Percentiles rank a stretch among this genome's conserved stretches.
Conservation (phyloP, 495 filamentous ascomycete species). For the Xylaria venustula region DNA sequence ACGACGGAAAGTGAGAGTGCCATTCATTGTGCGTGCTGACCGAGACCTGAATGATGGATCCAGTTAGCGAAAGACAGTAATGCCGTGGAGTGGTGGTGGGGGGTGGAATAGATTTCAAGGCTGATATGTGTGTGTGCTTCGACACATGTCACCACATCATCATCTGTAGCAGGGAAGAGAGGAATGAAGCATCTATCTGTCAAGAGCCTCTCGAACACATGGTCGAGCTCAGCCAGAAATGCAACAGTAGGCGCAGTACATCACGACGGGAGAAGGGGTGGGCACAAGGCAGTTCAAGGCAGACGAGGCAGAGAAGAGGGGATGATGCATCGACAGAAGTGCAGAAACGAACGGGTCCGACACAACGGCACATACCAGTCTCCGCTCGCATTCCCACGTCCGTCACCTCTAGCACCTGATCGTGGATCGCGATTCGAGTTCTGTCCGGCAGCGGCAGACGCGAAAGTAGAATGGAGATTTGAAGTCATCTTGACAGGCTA, state of each 20-base stretch:
- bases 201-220: no score
- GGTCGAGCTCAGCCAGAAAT: no score
- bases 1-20: slow-evolving; percentile 84
- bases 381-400: slow-evolving; percentile 38
- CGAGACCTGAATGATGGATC: slow-evolving; percentile 29
- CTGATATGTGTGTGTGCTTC: neutral
- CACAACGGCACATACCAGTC: slow-evolving; percentile 26
- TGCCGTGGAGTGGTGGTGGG: neutral
- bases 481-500: slow-evolving; percentile 60
- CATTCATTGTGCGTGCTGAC: slow-evolving; percentile 65
- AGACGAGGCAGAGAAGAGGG: no score
- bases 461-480: slow-evolving; percentile 79
- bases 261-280: no score
- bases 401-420: slow-evolving; percentile 54
- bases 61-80: slow-evolving; percentile 19
- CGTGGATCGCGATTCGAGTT: slow-evolving; percentile 53
- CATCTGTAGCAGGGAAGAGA: no score
- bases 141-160: no score
- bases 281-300: no score
- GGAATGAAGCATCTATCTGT: no score
- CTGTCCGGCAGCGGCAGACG: slow-evolving; percentile 77
- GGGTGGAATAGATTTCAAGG: neutral
- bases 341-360: neutral
- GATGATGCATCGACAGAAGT: neutral
- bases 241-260: no score